These are phyloP conservation scores for grape (Vitis vinifera) DNA, from an alignment of 164 flowering plant genomes.

Conservation along the genomic window ASM3070453v1 NC_081812.1:21992001-21992500, in stretches of 20 bases:
- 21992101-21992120: background rate
- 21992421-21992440: conserved; percentile 78
- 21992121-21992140: background rate
- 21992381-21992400: conserved; percentile 66
- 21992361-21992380: conserved; percentile 49
- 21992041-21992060: background rate
- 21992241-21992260: conserved; percentile 81
- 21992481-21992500: background rate
- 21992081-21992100: background rate
- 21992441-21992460: conserved; percentile 53
- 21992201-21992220: conserved; percentile 43
- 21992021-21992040: background rate
- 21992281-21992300: conserved; percentile 17
- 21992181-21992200: conserved; percentile 59
- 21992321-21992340: background rate
- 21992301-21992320: background rate
- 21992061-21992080: background rate
- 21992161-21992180: background rate
- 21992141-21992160: background rate
- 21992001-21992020: background rate
- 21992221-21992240: conserved; percentile 71
- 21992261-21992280: conserved; percentile 89
- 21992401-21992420: conserved; percentile 76
- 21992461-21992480: conserved; percentile 79
- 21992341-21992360: conserved; percentile 1